Conservation (phyloP, 345 rosid species). For the Brassica napus region DNA sequence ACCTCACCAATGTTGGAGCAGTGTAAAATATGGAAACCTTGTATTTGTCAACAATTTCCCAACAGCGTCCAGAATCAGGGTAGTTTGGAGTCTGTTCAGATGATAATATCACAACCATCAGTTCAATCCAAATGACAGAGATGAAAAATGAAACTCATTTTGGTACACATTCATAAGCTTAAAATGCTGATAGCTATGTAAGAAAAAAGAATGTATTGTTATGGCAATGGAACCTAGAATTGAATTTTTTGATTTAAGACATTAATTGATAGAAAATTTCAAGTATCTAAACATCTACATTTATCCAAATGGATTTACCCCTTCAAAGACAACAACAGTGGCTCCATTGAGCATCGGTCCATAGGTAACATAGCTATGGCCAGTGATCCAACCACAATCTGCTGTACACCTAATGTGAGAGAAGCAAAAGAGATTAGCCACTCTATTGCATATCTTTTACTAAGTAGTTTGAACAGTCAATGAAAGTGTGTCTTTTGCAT, state of each 20-base stretch:
- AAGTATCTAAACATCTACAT: background rate
- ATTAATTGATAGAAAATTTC: background rate
- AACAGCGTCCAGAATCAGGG: constrained; percentile 94
- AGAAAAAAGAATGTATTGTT: background rate
- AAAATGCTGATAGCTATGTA: constrained; percentile 9
- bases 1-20: constrained; percentile 95
- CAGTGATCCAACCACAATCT: constrained; percentile 99
- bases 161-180: background rate
- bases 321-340: constrained; percentile 71
- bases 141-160: background rate
- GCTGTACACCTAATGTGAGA: constrained; percentile 86
- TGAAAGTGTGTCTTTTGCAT: constrained; percentile 18
- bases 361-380: constrained; percentile 97
- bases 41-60: constrained; percentile 98
- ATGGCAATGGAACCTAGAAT: background rate
- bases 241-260: constrained; percentile 6
- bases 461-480: background rate
- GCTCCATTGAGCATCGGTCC: constrained; percentile 99
- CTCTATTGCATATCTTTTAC: constrained; percentile 8
- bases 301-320: constrained; percentile 55
- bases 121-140: constrained; percentile 11
- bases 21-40: constrained; percentile 90
- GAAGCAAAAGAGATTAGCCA: constrained; percentile 26
- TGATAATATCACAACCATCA: constrained; percentile 28
- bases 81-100: constrained; percentile 78